Base-by-base conservation (phyloP, 805 yeast genomes). In the Myxozyma neglecta region DNA sequence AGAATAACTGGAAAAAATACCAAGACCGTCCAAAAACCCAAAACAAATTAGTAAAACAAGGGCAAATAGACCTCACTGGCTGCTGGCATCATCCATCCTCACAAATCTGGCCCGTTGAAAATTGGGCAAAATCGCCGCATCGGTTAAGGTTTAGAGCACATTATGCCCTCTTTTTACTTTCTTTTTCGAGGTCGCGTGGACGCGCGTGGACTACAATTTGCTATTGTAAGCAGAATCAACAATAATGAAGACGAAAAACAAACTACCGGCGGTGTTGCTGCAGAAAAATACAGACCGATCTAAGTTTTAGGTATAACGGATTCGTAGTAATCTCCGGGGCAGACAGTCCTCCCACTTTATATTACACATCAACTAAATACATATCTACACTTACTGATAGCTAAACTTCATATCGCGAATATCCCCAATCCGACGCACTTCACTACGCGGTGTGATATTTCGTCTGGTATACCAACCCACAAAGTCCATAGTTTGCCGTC, bases 381-480 rank as follows among this genome's bases (percentile, higher is more conserved):
- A 42, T 10, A 13, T 16, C 34, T 42, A 34, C 18, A 29, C 20
- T 34, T 42, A 56, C 18, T 48, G 39, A 42, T 56, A 53, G 35
- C 42, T 42, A 36, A 59, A 53, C 57, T 50, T 53, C 55, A 39
- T 43, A 40, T 54, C 56, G 35, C 62, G 24, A 11, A 50, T 50
- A 45, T 59, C 62, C 1, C 62, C 62, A 40, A 59, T 59, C 50
- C 62, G 50, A 14, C 55, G 57, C 9, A 52, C 47, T 6, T 52
- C 60, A 39, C 54, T 64, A 18, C 68, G 58, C 9, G 68, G 63
- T 6, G 67, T 64, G 16, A 89, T 81, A 69, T 89, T 88, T 72
- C 90, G 87, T 68, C 96, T 79, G 37, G 86, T 76, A 74, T 90
- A 91, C 94, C 97, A 89, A 57, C 81, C 84, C 44, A 89, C 84